A percentile compares a stretch with the other conserved stretches of the same genome.
Conservation (phyloP, 805 yeast genomes). For the Wickerhamiella sergipiensis region DNA sequence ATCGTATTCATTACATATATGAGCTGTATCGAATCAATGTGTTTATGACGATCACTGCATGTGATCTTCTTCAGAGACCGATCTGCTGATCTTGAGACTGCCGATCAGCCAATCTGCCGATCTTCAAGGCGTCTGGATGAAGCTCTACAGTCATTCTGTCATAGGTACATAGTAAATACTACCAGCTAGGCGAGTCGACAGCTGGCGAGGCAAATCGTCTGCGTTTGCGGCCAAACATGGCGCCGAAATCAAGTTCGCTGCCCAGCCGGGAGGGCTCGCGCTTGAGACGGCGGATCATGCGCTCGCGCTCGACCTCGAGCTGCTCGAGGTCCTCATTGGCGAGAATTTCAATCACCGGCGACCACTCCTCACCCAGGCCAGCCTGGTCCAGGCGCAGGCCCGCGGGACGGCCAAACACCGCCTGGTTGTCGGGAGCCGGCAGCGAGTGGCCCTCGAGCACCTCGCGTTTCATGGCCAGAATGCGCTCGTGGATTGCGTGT, state of each 20-base stretch:
- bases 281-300: constrained; percentile 81
- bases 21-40: no score
- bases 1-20: no score
- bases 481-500: constrained; percentile 69
- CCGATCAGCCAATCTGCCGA: no score
- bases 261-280: constrained; percentile 75
- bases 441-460: constrained; percentile 55
- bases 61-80: no score
- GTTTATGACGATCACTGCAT: no score
- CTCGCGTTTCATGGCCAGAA: constrained; percentile 66
- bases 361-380: constrained; percentile 69
- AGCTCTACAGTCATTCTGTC: no score
- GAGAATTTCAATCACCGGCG: constrained; percentile 73
- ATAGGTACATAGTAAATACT: no score
- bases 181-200: constrained; percentile 7
- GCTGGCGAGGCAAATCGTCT: constrained; percentile 16
- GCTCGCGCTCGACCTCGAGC: constrained; percentile 87
- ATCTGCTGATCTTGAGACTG: no score
- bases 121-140: no score
- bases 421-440: constrained; percentile 39
- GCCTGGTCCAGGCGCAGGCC: constrained; percentile 65
- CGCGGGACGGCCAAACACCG: constrained; percentile 47
- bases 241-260: constrained; percentile 33
- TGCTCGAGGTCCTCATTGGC: constrained; percentile 89
- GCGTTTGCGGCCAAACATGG: constrained; percentile 23